Evolutionary conservation across 805 yeast genomes (phyloP), one percentile per base, ranked within the genome.

Genomic region (Candida khao-thaluensis): DNA sequence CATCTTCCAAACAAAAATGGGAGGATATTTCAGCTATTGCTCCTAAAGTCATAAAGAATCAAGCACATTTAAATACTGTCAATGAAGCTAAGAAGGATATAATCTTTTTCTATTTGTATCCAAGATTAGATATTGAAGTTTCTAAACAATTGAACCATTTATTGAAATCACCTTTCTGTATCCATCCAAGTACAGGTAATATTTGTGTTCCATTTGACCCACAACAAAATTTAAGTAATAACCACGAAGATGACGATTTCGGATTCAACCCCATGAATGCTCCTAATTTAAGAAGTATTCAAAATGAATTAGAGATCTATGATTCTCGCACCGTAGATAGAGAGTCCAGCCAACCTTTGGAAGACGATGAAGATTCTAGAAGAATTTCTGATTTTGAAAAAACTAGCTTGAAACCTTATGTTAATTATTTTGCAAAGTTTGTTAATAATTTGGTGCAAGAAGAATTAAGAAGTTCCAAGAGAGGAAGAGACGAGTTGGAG

Each of bases 101-200:
- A 42, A 81, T 91, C 16, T 62, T 93, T 26, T 82, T 79, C 45
- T 82, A 85, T 44, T 64, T 88, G 68, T 91, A 91, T 60, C 99
- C 99, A 30, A 76, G 96, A 53, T 71, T 93, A 45, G 99, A 93
- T 76, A 81, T 85, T 35, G 95, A 90, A 60, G 99, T 93, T 24
- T 85, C 98, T 6, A 76, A 82, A 49, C 93, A 85, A 58, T 72
- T 90, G 54, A 87, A 82, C 64, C 99, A 93, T 69, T 80, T 93
- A 63, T 74, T 93, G 52, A 93, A 93, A 58, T 85, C 97, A 1
- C 99, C 99, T 12, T 93, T 93, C 59, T 91, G 98, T 67, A 81
- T 93, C 30, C 99, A 93, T 60, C 99, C 99, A 2, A 82, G 88
- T 2, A 93, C 99, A 0, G 96, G 96, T 6, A 84, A 86, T 52